Base-by-base conservation (phyloP, 1,284 basidiomycete species). In the Cryptococcus neoformans region DNA sequence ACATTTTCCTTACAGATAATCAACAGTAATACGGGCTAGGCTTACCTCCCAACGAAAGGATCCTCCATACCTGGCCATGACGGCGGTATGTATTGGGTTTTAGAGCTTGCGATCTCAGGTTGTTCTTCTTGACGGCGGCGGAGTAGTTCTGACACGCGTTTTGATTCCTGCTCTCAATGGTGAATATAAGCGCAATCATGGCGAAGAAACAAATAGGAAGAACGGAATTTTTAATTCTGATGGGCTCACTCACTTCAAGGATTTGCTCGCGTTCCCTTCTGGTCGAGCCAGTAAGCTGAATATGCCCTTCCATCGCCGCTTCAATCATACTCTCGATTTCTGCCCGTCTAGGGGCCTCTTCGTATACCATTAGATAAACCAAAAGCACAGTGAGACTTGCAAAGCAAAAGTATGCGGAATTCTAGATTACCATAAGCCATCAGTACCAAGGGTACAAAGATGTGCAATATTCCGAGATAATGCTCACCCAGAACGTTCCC, bases 291-390 rank as follows among this genome's bases (percentile, higher is more conserved):
- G 50, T 51, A 12, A 51, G 41, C 12, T 51, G 50, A 5, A 51
- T 51, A 44, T 51, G 50, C 3, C 50, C 50, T n/a, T 51, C 50
- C 50, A 51, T 51, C 3, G 50, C 40, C 6, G 50, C 50, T 41
- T 44, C 50, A 21, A 51, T 51, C 10, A 51, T 51, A 51, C 40
- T 51, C 40, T 51, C 50, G 41, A 51, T 51, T 41, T 51, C 50
- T 16, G 40, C 50, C 12, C 50, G 38, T 38, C 40, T 40, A 4
- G 50, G 50, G 9, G 50, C 50, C 6, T 51, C 50, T 21, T 51
- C 50, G n/a, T 51, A 51, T 28, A 51, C 50, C 50, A 51, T 51
- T 14, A 51, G 50, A 44, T 51, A 51, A 1, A 51, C 50, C 28
- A 51, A 36, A 6, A 51, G 40, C 16, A 51, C 50, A 6, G 50